A percentile compares a stretch with the other conserved stretches of the same genome.
Conservation (phyloP, 2,329 filamentous ascomycete species). For the Aurifilum marmelostoma region DNA sequence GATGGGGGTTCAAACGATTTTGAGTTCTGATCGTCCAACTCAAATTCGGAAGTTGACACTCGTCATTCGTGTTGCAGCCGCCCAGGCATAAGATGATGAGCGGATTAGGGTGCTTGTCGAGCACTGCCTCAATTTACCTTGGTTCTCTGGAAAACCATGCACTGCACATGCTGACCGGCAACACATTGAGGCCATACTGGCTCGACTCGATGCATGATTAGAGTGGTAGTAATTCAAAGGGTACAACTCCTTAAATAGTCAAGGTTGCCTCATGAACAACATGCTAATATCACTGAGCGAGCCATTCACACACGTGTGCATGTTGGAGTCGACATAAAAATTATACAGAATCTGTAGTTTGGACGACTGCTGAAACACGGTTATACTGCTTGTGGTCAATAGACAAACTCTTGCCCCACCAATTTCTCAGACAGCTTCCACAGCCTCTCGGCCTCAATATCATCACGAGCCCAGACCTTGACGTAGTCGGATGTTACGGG, state of each 20-base stretch:
- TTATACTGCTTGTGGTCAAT: background rate
- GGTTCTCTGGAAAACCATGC: background rate
- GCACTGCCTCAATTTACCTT: background rate
- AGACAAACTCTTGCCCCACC: slow-evolving; percentile 45
- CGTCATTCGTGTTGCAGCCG: background rate
- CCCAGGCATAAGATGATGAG: background rate
- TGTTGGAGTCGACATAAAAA: background rate
- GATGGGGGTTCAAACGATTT: background rate
- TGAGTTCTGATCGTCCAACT: background rate
- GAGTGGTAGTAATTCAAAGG: background rate
- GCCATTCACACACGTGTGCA: too few relatives aligned
- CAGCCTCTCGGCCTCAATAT: slow-evolving; percentile 43
- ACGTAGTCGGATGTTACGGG: slow-evolving; percentile 28
- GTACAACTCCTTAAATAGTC: background rate
- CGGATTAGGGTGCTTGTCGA: background rate
- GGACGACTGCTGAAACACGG: background rate
- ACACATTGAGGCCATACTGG: background rate
- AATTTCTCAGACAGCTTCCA: slow-evolving; percentile 52
- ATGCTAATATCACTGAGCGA: background rate
- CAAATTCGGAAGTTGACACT: background rate
- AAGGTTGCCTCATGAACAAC: background rate
- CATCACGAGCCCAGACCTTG: slow-evolving; percentile 32
- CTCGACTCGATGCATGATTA: background rate
- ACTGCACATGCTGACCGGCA: background rate
- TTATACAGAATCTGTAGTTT: background rate